Conservation (phyloP, 2,329 filamentous ascomycete species). For the Fusarium mangiferae region DNA sequence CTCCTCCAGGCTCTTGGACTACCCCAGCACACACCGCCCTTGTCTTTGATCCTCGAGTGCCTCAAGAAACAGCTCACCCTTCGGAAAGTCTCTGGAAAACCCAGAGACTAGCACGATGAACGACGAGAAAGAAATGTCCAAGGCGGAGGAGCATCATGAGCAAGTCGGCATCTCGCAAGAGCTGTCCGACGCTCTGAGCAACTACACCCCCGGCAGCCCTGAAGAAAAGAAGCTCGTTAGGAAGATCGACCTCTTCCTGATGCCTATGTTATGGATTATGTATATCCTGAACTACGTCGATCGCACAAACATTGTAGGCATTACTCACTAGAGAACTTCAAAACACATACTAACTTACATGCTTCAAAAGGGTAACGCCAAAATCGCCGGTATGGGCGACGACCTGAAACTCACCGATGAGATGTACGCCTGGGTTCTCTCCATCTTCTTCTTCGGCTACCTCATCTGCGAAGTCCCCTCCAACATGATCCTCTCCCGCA, state of each 20-base stretch:
- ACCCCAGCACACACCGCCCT: no score
- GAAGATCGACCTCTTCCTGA: background rate
- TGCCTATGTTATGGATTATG: background rate
- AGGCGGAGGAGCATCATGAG: background rate
- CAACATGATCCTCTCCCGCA: background rate
- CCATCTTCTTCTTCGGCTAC: background rate
- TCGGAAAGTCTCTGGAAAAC: background rate
- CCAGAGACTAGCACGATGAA: background rate
- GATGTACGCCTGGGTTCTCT: background rate
- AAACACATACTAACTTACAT: fast-evolving
- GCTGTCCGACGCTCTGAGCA: background rate
- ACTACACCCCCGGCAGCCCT: background rate
- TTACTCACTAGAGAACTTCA: background rate
- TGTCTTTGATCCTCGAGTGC: background rate
- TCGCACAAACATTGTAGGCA: background rate
- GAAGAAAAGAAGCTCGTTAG: background rate
- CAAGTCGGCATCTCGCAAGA: background rate
- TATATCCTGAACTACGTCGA: background rate
- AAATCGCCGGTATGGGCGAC: background rate
- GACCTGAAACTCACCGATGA: background rate
- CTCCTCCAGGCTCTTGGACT: background rate
- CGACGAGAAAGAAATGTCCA: background rate
- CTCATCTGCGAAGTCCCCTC: background rate
- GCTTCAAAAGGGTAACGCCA: background rate
- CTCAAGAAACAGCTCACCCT: background rate